A percentile compares a stretch with the other conserved stretches of the same genome.
These are phyloP conservation scores for Aspergillus haitiensis DNA, from an alignment of 495 filamentous ascomycete species.

Conservation along the genomic window DNA sequence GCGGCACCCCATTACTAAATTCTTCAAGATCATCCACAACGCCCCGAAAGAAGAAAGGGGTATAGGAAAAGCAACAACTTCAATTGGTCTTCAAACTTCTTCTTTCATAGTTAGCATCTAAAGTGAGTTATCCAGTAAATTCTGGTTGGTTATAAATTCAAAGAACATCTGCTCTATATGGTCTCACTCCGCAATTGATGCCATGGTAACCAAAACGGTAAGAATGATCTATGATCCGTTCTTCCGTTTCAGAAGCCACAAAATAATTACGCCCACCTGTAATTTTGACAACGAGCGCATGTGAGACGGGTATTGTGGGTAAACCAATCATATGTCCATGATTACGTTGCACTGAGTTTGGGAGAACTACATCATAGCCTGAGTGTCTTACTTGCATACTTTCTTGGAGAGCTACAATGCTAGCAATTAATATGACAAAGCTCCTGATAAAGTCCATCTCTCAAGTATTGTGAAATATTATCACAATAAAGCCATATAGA, in stretches of 20 bases:
- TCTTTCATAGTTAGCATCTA: not conserved
- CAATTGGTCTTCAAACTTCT: not conserved
- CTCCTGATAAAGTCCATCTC: too few species aligned
- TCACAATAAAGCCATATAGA: too few species aligned
- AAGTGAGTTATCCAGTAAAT: not conserved
- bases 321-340: slow-evolving; percentile 16
- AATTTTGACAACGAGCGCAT: slow-evolving; percentile 16
- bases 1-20: not conserved
- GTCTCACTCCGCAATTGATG: not conserved
- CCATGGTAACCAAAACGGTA: not conserved
- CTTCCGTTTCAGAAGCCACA: not conserved
- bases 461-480: too few species aligned
- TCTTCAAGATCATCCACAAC: not conserved
- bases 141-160: not conserved
- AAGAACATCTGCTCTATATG: too few species aligned
- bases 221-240: not conserved
- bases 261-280: slow-evolving; percentile 15
- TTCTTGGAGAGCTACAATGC: not conserved
- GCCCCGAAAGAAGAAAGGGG: not conserved
- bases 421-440: not conserved
- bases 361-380: slow-evolving; percentile 21
- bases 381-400: not conserved
- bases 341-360: slow-evolving; percentile 20
- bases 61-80: not conserved
- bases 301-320: slow-evolving; percentile 18